Conservation (phyloP, 768 basidiomycete genomes). For the Dioszegia aurantiaca region DNA sequence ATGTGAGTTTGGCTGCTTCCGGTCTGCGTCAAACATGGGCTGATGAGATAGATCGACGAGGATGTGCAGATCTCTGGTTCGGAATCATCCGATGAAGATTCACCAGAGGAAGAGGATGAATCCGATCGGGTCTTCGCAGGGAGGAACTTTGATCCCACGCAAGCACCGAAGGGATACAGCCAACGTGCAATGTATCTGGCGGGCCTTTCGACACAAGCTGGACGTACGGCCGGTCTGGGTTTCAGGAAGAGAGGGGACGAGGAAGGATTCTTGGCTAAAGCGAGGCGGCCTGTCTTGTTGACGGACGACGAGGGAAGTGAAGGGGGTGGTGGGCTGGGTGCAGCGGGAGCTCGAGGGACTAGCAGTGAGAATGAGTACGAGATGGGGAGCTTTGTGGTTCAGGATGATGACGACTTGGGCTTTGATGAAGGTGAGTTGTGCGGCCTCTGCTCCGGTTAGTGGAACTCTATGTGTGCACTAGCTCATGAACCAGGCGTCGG, state of each 20-base stretch:
- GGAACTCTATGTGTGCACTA: too few species aligned
- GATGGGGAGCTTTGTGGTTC: constrained; percentile 42
- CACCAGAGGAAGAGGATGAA: constrained; percentile 26
- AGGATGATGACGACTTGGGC: constrained; percentile 40
- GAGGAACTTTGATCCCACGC: constrained; percentile 50
- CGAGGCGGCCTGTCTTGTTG: constrained; percentile 39
- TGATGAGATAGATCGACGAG: constrained; percentile 30
- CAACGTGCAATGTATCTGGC: constrained; percentile 48
- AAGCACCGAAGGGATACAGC: constrained; percentile 52
- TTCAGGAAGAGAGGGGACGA: constrained; percentile 25
- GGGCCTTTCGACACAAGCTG: constrained; percentile 45
- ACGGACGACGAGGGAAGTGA: constrained; percentile 38
- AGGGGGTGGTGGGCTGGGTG: constrained; percentile 6
- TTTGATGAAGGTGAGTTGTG: constrained; percentile 19
- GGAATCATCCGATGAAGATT: constrained; percentile 27
- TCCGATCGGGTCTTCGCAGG: constrained; percentile 47
- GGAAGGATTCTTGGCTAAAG: constrained; percentile 41
- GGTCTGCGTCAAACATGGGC: not conserved
- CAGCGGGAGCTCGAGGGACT: not conserved
- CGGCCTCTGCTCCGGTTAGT: too few species aligned
- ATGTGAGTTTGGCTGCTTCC: constrained; percentile 11
- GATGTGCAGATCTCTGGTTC: constrained; percentile 43
- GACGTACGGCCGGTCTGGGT: constrained; percentile 26
- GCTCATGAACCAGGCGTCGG: constrained; percentile 2
- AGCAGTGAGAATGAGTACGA: constrained; percentile 45